Conservation (phyloP, 257 asterid genomes). For the Linderniella brevidens region DNA sequence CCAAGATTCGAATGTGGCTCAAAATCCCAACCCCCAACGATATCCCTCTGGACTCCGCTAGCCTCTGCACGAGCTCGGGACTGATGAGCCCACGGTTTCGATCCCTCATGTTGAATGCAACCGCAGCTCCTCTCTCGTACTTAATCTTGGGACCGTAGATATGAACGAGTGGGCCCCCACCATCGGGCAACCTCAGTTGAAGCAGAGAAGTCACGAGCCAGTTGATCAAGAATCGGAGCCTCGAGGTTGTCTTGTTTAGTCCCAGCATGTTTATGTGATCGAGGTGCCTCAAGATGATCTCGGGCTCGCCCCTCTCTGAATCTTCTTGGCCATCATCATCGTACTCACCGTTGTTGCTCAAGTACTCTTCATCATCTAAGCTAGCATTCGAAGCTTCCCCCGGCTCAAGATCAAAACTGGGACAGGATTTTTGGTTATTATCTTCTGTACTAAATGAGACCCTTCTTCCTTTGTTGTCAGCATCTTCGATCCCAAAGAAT, state of each 20-base stretch:
- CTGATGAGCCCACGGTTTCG: conserved; percentile 48
- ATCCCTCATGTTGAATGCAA: conserved; percentile 68
- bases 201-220: conserved; percentile 78
- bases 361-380: conserved; percentile 61
- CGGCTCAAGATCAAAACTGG: conserved; percentile 38
- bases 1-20: conserved; percentile 57
- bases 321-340: conserved; percentile 56
- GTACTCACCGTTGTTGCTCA: conserved; percentile 54
- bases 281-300: conserved; percentile 68
- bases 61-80: conserved; percentile 65
- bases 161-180: conserved; percentile 43
- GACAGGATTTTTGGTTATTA: conserved; percentile 24
- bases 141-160: conserved; percentile 82
- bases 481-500: conserved; percentile 79
- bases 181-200: conserved; percentile 44
- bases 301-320: conserved; percentile 79
- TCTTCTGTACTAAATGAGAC: conserved; percentile 81
- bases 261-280: conserved; percentile 86
- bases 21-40: conserved; percentile 68
- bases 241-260: conserved; percentile 62
- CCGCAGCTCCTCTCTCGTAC: conserved; percentile 80
- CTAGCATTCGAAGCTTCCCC: conserved; percentile 45
- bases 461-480: conserved; percentile 64
- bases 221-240: conserved; percentile 61
- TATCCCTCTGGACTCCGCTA: conserved; percentile 50